phyloP scores from a whole-genome alignment of 129 eudicot genomes.

The Lactuca saligna region DNA sequence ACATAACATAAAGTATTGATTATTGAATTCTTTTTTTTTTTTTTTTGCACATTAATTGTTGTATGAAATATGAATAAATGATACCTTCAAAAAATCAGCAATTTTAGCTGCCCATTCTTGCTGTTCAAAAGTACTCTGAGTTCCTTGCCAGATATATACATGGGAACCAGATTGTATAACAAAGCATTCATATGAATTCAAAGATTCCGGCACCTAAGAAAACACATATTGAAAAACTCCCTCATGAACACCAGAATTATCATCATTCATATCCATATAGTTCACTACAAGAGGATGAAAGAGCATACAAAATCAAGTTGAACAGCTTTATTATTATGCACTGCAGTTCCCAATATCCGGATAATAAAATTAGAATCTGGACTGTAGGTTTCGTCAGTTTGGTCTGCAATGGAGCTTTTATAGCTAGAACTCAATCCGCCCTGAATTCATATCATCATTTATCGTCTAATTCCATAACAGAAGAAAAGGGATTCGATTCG shows the following conservation, averaged over 20 bases:
- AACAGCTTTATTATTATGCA: constrained; percentile 79
- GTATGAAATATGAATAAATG: too few relatives aligned
- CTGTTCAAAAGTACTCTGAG: constrained; percentile 77
- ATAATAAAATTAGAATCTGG: constrained; percentile 63
- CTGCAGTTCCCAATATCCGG: constrained; percentile 78
- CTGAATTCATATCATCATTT: constrained; percentile 33
- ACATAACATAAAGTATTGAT: not conserved
- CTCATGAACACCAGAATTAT: not conserved
- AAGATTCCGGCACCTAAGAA: constrained; percentile 64
- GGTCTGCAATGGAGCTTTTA: constrained; percentile 75
- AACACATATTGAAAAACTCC: constrained; percentile 3
- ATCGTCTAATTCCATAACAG: not conserved
- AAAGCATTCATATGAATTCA: constrained; percentile 76
- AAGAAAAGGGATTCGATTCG: not conserved
- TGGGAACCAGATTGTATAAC: constrained; percentile 84
- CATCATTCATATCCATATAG: too few relatives aligned
- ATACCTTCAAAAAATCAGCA: constrained; percentile 89
- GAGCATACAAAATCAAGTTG: constrained; percentile 78
- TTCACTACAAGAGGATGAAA: not conserved
- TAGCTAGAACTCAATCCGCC: constrained; percentile 95
- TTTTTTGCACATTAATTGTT: too few relatives aligned
- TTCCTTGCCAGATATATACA: constrained; percentile 86
- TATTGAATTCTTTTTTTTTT: not conserved
- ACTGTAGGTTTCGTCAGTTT: constrained; percentile 87
- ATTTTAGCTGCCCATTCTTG: constrained; percentile 76